Evolutionary conservation across 2,329 filamentous ascomycete genomes (phyloP), one percentile per base, ranked within the genome.

Genomic region (Beauveria sp.): DNA sequence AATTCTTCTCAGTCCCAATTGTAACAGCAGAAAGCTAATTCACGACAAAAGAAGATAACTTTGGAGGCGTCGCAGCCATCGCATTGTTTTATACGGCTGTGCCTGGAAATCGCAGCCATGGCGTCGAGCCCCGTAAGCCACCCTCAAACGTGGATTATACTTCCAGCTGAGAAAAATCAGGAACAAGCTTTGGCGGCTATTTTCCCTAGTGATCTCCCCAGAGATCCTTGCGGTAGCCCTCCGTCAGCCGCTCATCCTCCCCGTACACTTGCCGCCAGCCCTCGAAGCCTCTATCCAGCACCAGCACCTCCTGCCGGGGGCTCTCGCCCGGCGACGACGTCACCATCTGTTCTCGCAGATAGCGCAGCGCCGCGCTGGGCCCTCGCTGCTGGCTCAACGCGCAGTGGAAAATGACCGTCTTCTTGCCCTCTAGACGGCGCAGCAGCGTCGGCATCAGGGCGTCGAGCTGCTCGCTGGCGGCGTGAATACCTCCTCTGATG

Each of bases 351-450:
- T 92, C 89, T 42, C 89, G 79, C 63, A 93, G 67, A 73, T 97
- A 98, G 69, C 82, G 81, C 67, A 96, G 76, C 3, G 95, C 95
- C 3, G 93, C 92, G 56, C 83, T 83, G 0, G 95, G 95, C 0
- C 95, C 95, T 1, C 95, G 82, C 76, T 96, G 89, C 78, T 98
- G 95, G 67, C 89, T 93, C 60, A 98, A 79, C 20, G 90, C 89
- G 75, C 95, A 99, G 77, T 99, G 95, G 74, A 99, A 99, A 1
- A 99, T 85, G 16, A 99, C 91, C 12, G 83, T 88, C 61, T 95
- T 85, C 73, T 91, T 92, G 70, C 88, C 86, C 66, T 85, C 79
- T 53, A 97, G 82, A 49, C 83, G 86, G 61, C 91, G 86, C 14
- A 96, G 81, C n/a, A 99, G 84, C 65, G 92, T 90, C 0, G 93